Percentiles rank a stretch among this genome's conserved stretches.
Evolutionary conservation across 106 monocot species (phyloP).

Genomic region (Acorus calamus): DNA sequence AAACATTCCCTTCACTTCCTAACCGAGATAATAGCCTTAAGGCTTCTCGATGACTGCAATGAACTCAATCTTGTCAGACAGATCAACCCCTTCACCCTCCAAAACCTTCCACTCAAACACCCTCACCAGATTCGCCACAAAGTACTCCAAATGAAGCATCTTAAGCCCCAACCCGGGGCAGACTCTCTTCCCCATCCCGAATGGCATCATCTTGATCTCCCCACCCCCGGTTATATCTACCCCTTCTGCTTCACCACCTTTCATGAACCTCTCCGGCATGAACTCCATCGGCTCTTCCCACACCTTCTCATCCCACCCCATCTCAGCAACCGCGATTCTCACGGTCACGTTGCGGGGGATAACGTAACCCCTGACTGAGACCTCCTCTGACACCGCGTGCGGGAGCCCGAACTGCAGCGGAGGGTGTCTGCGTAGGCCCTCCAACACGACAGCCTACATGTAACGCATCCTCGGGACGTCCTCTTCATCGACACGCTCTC

Average conservation of each 20-base stretch:
- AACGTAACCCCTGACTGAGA: slow-evolving; percentile 1
- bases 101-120: slow-evolving; percentile 11
- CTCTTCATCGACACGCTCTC: slow-evolving; percentile 1
- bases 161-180: slow-evolving; percentile 17
- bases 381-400: slow-evolving; percentile 7
- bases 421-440: slow-evolving; percentile 14
- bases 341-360: slow-evolving; percentile 4
- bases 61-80: slow-evolving; percentile 8
- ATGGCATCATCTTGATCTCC: slow-evolving; percentile 24
- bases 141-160: slow-evolving; percentile 16
- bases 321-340: slow-evolving; percentile 7
- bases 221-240: slow-evolving; percentile 7
- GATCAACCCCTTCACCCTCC: slow-evolving; percentile 6
- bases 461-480: slow-evolving; percentile 14
- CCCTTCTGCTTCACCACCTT: slow-evolving; percentile 11
- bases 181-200: slow-evolving; percentile 17
- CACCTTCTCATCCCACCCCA: slow-evolving; percentile 8
- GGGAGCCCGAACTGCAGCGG: slow-evolving; percentile 10
- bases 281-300: slow-evolving; percentile 17
- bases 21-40: no score
- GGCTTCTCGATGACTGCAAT: slow-evolving; percentile 9
- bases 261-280: slow-evolving; percentile 18
- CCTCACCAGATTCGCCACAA: slow-evolving; percentile 11
- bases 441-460: slow-evolving; percentile 18
- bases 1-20: no score